phyloP scores from a whole-genome alignment of 1,284 basidiomycete species.

The Ustanciosporium gigantosporum region DNA sequence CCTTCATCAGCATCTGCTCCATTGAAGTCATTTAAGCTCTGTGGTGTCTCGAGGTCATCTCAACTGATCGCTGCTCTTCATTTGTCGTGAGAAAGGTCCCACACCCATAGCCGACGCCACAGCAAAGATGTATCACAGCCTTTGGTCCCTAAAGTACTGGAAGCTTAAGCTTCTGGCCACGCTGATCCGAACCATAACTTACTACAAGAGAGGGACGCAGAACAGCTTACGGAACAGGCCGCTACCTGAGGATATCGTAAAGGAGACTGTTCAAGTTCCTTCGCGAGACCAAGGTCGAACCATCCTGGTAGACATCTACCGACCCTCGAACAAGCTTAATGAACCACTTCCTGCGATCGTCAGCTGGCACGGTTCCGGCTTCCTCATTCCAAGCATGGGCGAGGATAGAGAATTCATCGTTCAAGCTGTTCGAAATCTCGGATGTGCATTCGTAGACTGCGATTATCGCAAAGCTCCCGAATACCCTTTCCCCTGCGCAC shows the following conservation, averaged over 20 bases:
- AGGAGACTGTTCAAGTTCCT: slow-evolving; percentile 17
- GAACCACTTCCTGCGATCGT: slow-evolving; percentile 11
- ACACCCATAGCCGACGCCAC: too few species aligned
- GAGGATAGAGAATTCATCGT: slow-evolving; percentile 22
- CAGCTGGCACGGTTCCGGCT: slow-evolving; percentile 39
- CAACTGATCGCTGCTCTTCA: too few species aligned
- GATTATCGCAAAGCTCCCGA: slow-evolving; percentile 57
- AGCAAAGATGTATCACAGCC: slow-evolving; percentile 15
- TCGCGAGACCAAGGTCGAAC: slow-evolving; percentile 25
- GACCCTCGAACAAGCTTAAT: slow-evolving; percentile 4
- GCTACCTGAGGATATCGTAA: slow-evolving; percentile 3
- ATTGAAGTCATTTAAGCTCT: too few species aligned
- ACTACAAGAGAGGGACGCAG: slow-evolving; percentile 15
- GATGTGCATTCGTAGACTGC: slow-evolving; percentile 20
- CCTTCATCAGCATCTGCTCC: too few species aligned
- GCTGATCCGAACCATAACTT: slow-evolving; percentile 3
- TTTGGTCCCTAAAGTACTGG: slow-evolving; percentile 29
- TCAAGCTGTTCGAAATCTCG: slow-evolving; percentile 17
- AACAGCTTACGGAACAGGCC: slow-evolving; percentile 14
- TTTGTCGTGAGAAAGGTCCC: too few species aligned
- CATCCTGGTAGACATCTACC: slow-evolving; percentile 29
- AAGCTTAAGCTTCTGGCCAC: slow-evolving; percentile 19
- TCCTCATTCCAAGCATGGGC: slow-evolving; percentile 28
- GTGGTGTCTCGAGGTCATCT: too few species aligned
- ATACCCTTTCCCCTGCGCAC: slow-evolving; percentile 37